Percentiles rank a stretch among this genome's conserved stretches.
Conservation (phyloP, 2,329 filamentous ascomycete genomes). For the Hypomyces perniciosus region DNA sequence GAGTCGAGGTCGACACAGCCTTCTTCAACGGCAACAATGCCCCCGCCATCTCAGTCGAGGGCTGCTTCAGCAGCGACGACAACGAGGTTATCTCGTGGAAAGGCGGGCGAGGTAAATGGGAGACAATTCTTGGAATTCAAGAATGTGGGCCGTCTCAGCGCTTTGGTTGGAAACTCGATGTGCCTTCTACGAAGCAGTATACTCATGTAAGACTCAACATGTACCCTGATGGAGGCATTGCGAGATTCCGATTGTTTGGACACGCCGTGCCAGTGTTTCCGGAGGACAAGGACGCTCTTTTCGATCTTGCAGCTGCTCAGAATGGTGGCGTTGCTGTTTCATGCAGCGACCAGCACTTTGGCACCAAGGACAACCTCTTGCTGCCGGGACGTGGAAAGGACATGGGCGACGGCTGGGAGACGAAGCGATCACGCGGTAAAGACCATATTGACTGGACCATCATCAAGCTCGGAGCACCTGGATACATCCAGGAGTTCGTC, state of each 20-base stretch:
- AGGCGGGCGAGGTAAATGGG: slow-evolving; percentile 57
- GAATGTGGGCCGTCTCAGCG: slow-evolving; percentile 69
- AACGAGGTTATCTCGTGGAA: slow-evolving; percentile 59
- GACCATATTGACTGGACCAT: slow-evolving; percentile 78
- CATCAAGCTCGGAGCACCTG: slow-evolving; percentile 63
- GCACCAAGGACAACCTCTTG: slow-evolving; percentile 74
- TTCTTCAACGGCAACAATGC: slow-evolving; percentile 81
- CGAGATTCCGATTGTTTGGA: slow-evolving; percentile 71
- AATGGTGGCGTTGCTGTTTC: slow-evolving; percentile 71
- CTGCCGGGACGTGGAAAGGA: slow-evolving; percentile 72
- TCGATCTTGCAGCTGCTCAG: slow-evolving; percentile 72
- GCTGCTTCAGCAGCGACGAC: slow-evolving; percentile 60
- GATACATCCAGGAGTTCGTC: slow-evolving; percentile 58
- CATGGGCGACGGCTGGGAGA: slow-evolving; percentile 89
- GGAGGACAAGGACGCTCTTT: slow-evolving; percentile 54
- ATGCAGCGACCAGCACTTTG: slow-evolving; percentile 81
- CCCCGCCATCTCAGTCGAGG: slow-evolving; percentile 71
- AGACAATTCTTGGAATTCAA: slow-evolving; percentile 62
- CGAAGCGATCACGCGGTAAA: slow-evolving; percentile 63
- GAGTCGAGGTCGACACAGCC: slow-evolving; percentile 73
- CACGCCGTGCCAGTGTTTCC: slow-evolving; percentile 72
- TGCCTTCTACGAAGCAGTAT: slow-evolving; percentile 58
- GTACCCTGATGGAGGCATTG: slow-evolving; percentile 82
- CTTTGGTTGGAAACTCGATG: slow-evolving; percentile 64
- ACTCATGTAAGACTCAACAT: slow-evolving; percentile 77